Evolutionary conservation across 176 grass and related monocot species (phyloP), one percentile per base, ranked within the genome.

Genomic region (Olyra latifolia): DNA sequence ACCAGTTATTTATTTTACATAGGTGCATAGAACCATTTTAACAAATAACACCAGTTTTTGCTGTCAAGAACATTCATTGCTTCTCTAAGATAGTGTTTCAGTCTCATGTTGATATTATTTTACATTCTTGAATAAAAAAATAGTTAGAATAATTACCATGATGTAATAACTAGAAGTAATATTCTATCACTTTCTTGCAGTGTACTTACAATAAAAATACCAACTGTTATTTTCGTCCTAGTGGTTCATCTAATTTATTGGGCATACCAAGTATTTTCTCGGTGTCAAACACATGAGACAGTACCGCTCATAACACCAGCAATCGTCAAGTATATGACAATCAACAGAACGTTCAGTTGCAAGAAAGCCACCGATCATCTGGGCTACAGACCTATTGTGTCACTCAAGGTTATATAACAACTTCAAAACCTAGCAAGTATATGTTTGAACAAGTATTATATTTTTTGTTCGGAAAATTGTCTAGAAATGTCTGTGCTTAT

Each of bases 301-400:
- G 16, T 52, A 66, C 82, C 89, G 59, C 56, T 66, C 1, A 3
- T 91, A 62, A 91, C 85, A 69, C 82, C 85, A 64, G 87, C 85
- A 78, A 82, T 85, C 67, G 74, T 91, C 52, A 91, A 85, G 70
- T 85, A 88, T 62, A 63, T 85, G 14, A 81, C 89, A 19, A 84
- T 85, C 59, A 88, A 85, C 49, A 80, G 82, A 44, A 91, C 89
- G 47, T 91, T 85, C 81, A 91, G 47, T 66, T 72, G 69, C 61
- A 45, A 76, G 62, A 87, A 84, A 80, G 89, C 89, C 75, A 87
- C 67, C 66, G 80, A 85, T 35, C 76, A 88, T 55, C 82, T 91
- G 41, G 82, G 47, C 46, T 91, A 91, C 80, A 55, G 85, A 53
- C 85, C 89, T 72, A 88, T 88, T 85, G 89, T 91, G 42, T 60